Evolutionary conservation across 805 yeast genomes (phyloP), one percentile per base, ranked within the genome.

Genomic region (Teunomyces stri): DNA sequence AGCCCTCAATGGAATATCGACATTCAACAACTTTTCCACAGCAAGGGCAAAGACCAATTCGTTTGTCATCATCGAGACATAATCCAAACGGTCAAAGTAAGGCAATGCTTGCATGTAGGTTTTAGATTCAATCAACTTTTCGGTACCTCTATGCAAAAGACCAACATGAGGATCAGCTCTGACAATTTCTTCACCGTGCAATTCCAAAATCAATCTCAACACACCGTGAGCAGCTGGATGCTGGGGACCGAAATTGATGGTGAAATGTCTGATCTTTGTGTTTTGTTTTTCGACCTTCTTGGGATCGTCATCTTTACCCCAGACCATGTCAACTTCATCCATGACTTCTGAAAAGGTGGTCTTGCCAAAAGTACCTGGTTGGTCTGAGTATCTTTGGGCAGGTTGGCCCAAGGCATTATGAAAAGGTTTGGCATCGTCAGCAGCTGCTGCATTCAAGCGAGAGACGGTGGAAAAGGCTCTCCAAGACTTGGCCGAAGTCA

Each of bases 221-320:
- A 88, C 96, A 56, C 96, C 96, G 73, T 88, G 96, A 25, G 96
- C 96, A 52, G 96, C 96, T 20, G 96, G 96, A 74, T 88, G 96
- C 72, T 88, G 96, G 42, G 96, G 96, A 31, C 96, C 96, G 64
- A 88, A 88, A 70, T 89, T 89, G 64, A 89, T 83, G 43, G 96
- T 88, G 74, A 88, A 89, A 64, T 87, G 95, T 67, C 96, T 82
- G 62, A 88, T 83, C 65, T 87, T 73, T 44, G 74, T 63, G 58
- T 73, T 73, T 58, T 72, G 76, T 49, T 65, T 73, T 38, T 62
- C 74, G 15, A 72, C 70, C 28, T 68, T 60, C 45, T 60, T 64
- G 29, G 77, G 77, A 52, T 70, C 76, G 51, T 73, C 78, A 49
- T 66, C 74, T 44, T 57, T 61, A 40, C 70, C 70, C 73, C 74